Percentiles rank a stretch among this genome's conserved stretches.
These are phyloP conservation scores for Fusarium armeniacum DNA, from an alignment of 2,329 filamentous ascomycete species.

Conservation along the genomic window DNA sequence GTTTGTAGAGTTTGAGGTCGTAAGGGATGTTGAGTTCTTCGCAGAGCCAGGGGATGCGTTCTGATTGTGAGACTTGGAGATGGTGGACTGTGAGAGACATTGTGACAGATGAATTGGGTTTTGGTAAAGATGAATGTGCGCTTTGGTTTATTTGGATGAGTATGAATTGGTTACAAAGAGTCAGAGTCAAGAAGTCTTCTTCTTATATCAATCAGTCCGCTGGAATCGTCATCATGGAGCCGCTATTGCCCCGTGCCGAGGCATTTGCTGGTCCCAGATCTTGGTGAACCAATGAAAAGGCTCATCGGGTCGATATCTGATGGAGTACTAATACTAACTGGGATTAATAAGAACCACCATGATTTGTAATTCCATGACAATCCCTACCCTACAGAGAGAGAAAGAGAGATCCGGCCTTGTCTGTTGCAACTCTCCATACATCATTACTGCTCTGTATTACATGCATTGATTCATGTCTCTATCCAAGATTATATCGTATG, in stretches of 20 bases:
- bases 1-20: conserved; percentile 42
- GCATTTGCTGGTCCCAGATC: conserved; percentile 19
- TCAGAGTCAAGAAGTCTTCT: neutral
- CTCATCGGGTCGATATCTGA: conserved; percentile 22
- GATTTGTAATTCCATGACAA: neutral
- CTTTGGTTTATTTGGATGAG: neutral
- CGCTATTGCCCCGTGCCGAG: conserved; percentile 13
- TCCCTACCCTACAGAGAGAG: neutral
- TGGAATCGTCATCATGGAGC: conserved; percentile 20
- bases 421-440: neutral
- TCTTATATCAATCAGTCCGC: conserved; percentile 19
- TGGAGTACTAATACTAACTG: neutral
- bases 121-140: neutral
- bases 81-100: conserved; percentile 64
- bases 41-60: conserved; percentile 74
- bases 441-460: too few species aligned
- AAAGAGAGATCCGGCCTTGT: neutral
- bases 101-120: neutral
- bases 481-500: neutral
- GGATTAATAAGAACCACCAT: neutral
- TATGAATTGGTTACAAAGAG: neutral
- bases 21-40: conserved; percentile 74
- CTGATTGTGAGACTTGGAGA: conserved; percentile 71
- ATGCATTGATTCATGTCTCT: neutral
- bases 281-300: neutral